These are phyloP conservation scores for Colletotrichum tanaceti DNA, from an alignment of 2,329 filamentous ascomycete genomes.

Conservation along the genomic window DNA sequence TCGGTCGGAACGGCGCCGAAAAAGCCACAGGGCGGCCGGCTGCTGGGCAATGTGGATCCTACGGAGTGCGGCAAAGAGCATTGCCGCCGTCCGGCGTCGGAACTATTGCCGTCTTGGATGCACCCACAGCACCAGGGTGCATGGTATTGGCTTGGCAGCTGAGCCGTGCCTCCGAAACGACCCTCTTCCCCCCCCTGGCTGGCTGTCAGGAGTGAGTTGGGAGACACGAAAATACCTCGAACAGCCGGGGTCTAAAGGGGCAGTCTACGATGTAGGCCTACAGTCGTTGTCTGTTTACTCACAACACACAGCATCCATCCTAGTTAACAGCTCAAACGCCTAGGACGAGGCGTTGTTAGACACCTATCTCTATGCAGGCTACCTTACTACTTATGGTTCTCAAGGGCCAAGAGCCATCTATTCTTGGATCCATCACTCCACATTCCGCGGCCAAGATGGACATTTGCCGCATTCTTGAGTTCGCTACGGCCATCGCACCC, in stretches of 20 bases:
- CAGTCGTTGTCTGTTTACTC: background rate
- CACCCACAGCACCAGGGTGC: background rate
- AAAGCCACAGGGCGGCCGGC: background rate
- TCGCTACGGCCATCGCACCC: too few relatives aligned
- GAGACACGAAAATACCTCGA: constrained; percentile 15
- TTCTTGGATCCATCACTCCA: background rate
- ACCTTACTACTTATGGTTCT: background rate
- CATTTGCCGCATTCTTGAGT: constrained; percentile 1
- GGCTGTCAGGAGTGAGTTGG: background rate
- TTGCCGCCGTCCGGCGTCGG: background rate
- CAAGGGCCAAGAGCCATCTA: background rate
- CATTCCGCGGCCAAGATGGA: background rate
- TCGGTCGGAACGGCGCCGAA: background rate
- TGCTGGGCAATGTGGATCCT: background rate
- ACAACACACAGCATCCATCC: constrained; percentile 13
- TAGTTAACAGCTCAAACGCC: constrained; percentile 19
- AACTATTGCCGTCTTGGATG: constrained; percentile 4
- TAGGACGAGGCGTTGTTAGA: background rate
- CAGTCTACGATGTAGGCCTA: too few relatives aligned
- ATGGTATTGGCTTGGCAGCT: constrained; percentile 34
- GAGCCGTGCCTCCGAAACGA: constrained; percentile 6
- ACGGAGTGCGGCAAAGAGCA: too few relatives aligned
- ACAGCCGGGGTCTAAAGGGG: constrained; percentile 4
- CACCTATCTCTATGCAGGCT: background rate
- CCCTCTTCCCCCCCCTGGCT: background rate